Conservation (phyloP, 139 green algal species). For the Closterium sp. region DNA sequence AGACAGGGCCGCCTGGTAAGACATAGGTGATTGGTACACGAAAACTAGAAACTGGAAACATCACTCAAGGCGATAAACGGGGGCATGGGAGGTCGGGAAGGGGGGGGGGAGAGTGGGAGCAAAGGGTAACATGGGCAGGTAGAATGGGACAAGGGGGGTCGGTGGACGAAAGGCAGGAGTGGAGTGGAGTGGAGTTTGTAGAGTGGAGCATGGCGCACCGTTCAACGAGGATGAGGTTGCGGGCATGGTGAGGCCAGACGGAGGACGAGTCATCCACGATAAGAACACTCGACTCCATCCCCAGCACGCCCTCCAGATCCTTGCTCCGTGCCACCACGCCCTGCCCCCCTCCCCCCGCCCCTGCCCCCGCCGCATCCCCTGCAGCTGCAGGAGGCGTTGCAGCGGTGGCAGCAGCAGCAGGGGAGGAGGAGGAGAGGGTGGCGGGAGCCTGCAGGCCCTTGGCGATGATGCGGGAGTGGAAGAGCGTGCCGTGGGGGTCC, state of each 20-base stretch:
- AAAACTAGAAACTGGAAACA: no score
- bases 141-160: background rate
- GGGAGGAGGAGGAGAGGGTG: background rate
- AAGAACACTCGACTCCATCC: conserved; percentile 65
- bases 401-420: background rate
- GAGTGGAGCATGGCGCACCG: background rate
- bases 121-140: background rate
- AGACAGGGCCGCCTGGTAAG: no score
- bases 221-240: conserved; percentile 81
- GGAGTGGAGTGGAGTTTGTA: no score
- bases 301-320: conserved; percentile 86
- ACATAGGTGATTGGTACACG: no score
- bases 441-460: conserved; percentile 31
- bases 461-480: conserved; percentile 62
- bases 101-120: background rate
- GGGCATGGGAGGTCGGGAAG: background rate
- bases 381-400: background rate
- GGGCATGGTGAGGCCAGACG: conserved; percentile 80
- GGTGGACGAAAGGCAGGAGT: background rate
- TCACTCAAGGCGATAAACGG: no score
- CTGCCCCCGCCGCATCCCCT: background rate
- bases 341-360: background rate
- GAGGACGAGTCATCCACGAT: conserved; percentile 93
- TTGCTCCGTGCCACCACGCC: conserved; percentile 60
- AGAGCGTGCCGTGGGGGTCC: conserved; percentile 64